phyloP scores from a whole-genome alignment of 1,139 yeast species.

The Candida tetrigidarum region DNA sequence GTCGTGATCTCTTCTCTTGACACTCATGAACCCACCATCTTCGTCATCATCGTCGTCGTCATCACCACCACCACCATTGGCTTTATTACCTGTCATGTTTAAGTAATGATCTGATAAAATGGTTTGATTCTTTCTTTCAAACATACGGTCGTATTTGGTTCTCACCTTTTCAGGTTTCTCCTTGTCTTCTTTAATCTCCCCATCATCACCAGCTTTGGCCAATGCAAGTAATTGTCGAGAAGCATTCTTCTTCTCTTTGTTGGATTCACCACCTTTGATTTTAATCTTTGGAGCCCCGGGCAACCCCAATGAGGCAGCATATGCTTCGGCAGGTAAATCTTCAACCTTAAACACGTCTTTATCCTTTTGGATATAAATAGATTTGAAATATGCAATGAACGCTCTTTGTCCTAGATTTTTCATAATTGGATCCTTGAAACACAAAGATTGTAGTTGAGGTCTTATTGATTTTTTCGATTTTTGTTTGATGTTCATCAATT shows the following conservation, averaged over 20 bases:
- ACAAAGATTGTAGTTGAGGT: constrained; percentile 84
- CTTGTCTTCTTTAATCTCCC: constrained; percentile 48
- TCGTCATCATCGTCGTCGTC: constrained; percentile 48
- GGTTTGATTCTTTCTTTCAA: constrained; percentile 91
- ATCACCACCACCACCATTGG: constrained; percentile 30
- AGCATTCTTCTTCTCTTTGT: constrained; percentile 80
- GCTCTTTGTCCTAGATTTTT: constrained; percentile 97
- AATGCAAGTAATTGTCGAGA: constrained; percentile 69
- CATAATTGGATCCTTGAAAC: constrained; percentile 90
- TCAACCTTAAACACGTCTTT: constrained; percentile 82
- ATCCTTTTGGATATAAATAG: constrained; percentile 85
- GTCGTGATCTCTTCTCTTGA: constrained; percentile 77
- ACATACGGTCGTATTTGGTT: constrained; percentile 95
- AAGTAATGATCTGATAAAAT: constrained; percentile 88
- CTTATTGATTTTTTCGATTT: constrained; percentile 79
- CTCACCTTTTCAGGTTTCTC: constrained; percentile 66
- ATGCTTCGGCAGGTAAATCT: constrained; percentile 77
- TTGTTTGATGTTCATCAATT: constrained; percentile 73
- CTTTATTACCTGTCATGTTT: constrained; percentile 59
- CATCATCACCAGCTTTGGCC: constrained; percentile 66
- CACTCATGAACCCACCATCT: constrained; percentile 65
- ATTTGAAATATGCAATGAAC: constrained; percentile 85
- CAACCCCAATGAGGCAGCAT: constrained; percentile 85
- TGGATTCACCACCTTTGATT: constrained; percentile 52
- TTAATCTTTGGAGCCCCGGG: constrained; percentile 97